Evolutionary conservation across 805 yeast genomes (phyloP).

Genomic region (Saccharomycopsis capsularis): DNA sequence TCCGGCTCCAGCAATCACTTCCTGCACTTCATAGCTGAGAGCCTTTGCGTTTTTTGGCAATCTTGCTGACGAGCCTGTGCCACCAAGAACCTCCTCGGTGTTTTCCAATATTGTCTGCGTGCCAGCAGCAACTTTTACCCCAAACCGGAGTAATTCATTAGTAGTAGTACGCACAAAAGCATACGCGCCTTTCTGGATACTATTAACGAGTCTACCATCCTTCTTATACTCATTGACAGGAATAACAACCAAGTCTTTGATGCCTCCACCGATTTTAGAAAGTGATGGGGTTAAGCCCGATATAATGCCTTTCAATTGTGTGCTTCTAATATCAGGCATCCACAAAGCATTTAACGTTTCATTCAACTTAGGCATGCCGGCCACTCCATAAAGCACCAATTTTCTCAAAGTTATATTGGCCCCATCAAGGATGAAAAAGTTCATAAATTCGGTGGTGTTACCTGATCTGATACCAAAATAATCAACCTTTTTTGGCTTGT

Average conservation of each 20-base stretch:
- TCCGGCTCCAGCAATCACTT: too few species aligned
- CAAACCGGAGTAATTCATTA: conserved; percentile 71
- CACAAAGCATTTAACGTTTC: conserved; percentile 57
- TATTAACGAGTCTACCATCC: conserved; percentile 62
- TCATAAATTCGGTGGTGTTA: conserved; percentile 77
- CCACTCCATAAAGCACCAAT: conserved; percentile 62
- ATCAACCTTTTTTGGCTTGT: conserved; percentile 86
- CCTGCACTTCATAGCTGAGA: conserved; percentile 1
- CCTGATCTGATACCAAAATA: conserved; percentile 83
- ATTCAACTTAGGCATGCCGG: conserved; percentile 62
- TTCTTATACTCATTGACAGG: conserved; percentile 69
- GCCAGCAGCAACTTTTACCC: conserved; percentile 82
- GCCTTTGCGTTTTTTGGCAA: conserved; percentile 22
- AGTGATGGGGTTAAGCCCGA: conserved; percentile 83
- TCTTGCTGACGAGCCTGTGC: conserved; percentile 54
- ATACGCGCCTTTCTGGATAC: conserved; percentile 68
- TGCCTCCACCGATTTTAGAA: conserved; percentile 70
- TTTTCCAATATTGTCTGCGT: conserved; percentile 75
- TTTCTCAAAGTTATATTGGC: conserved; percentile 62
- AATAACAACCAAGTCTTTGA: conserved; percentile 62
- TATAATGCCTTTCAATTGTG: conserved; percentile 73
- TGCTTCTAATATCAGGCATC: conserved; percentile 82
- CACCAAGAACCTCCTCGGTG: conserved; percentile 75
- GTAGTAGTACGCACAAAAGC: conserved; percentile 73
- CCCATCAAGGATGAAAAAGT: conserved; percentile 83